These are phyloP conservation scores for Cetradonia linearis DNA, from an alignment of 495 filamentous ascomycete genomes.

Conservation along the genomic window DNA sequence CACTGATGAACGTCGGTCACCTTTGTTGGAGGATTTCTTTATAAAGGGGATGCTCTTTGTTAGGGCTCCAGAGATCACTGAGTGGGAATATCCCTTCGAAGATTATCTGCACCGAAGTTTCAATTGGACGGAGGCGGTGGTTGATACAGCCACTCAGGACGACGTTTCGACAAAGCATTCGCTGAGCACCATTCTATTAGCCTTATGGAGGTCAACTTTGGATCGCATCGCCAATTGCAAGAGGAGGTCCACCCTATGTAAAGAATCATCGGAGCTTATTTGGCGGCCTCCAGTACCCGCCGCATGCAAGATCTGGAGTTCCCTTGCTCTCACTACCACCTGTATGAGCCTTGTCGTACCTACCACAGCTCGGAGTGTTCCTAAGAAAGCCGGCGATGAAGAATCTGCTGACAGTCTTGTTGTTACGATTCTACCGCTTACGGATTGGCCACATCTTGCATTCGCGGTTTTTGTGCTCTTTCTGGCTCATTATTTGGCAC, in stretches of 20 bases:
- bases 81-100: not conserved
- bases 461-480: not conserved
- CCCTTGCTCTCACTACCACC: not conserved
- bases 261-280: not conserved
- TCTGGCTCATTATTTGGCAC: not conserved
- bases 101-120: not conserved
- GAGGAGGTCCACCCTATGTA: not conserved
- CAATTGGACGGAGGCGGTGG: not conserved
- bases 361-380: not conserved
- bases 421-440: not conserved
- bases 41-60: not conserved
- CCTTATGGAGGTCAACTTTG: not conserved
- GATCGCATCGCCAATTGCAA: not conserved
- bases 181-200: not conserved
- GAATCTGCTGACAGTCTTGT: not conserved
- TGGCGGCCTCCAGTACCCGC: not conserved
- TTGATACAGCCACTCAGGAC: not conserved
- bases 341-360: not conserved
- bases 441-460: not conserved
- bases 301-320: not conserved
- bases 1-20: rapidly evolving
- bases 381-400: not conserved
- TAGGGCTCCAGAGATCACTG: not conserved
- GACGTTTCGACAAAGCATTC: not conserved
- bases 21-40: not conserved